Evolutionary conservation across 495 filamentous ascomycete species (phyloP), one percentile per base, ranked within the genome.

Genomic region (Chaetomium cochliodes): DNA sequence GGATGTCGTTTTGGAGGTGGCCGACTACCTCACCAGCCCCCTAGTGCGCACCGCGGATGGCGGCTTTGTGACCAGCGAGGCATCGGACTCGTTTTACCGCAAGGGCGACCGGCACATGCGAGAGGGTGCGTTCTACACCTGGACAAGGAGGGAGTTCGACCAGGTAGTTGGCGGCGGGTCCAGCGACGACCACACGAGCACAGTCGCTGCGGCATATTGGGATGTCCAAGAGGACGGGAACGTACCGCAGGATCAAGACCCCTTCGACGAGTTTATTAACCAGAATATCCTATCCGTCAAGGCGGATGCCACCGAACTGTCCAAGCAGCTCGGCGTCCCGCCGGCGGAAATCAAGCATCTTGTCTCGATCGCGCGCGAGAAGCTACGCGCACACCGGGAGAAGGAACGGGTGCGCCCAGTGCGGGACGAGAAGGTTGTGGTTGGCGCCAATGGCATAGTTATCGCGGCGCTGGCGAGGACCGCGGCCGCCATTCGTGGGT

Each of bases 41-140:
- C 87, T 87, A 2, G 83, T 98, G 58, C 84, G 83, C 54, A 84
- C 86, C 13, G 73, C 81, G 5, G 79, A 79, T 6, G 93, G 92
- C 22, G 96, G 89, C 0, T 97, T 97, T 73, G 89, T 87, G 71
- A 92, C 92, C 0, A 90, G 90, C 33, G 94, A 98, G 76, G 92
- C 96, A 70, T 93, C 94, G 0, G 93, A 97, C 74, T 96, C 92
- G n/a, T 85, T 85, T 28, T 89, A 89, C 54, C 84, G 83, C 22
- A 84, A 80, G 39, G 86, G 86, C 12, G 93, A 97, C 70, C 84
- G 80, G 0, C 91, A 96, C 60, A 96, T 93, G 80, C 85, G 91
- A 23, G 93, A 98, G 74, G 94, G 94, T 22, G 94, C 94, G 2
- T 98, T 91, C 70, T 98, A 98, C 71, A 86, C 96, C 22, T 98